These are phyloP conservation scores for Phytophthora pluvialis DNA, from an alignment of 352 stramenopile species.

Conservation along the genomic window DNA sequence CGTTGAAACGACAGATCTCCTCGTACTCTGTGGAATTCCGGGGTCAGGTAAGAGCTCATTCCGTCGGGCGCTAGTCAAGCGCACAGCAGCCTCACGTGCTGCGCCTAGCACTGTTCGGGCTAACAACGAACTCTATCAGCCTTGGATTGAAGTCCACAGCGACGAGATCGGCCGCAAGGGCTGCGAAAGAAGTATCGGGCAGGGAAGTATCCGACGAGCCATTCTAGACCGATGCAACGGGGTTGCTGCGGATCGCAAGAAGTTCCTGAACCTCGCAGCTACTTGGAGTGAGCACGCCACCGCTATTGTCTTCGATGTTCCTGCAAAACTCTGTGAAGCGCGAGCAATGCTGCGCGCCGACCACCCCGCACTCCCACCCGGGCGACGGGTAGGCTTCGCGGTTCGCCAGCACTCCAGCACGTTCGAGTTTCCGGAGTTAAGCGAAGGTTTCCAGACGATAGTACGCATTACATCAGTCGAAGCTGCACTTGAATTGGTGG, in stretches of 20 bases:
- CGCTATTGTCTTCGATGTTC: conserved; percentile 67
- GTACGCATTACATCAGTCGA: conserved; percentile 61
- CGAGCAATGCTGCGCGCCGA: conserved; percentile 51
- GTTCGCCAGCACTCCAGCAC: conserved; percentile 49
- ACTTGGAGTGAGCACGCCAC: conserved; percentile 64
- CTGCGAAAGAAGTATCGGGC: conserved; percentile 31
- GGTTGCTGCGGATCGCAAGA: conserved; percentile 42
- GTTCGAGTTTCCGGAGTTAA: conserved; percentile 47
- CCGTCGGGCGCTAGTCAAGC: conserved; percentile 51
- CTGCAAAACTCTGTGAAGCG: conserved; percentile 45
- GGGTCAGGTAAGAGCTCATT: conserved; percentile 75
- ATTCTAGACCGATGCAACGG: conserved; percentile 73
- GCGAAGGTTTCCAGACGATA: conserved; percentile 58
- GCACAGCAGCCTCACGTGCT: conserved; percentile 17
- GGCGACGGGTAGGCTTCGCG: conserved; percentile 45
- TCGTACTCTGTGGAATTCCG: conserved; percentile 64
- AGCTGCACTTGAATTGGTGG: conserved; percentile 42
- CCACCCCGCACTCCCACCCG: conserved; percentile 54
- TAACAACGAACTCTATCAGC: conserved; percentile 10
- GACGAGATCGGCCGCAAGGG: conserved; percentile 53
- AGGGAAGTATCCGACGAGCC: conserved; percentile 43
- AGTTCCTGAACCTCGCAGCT: conserved; percentile 50
- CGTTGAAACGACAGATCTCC: conserved; percentile 48
- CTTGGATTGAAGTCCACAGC: conserved; percentile 59
- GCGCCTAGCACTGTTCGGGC: conserved; percentile 7